These are phyloP conservation scores for Rhodosporidiobolus odoratus DNA, from an alignment of 768 basidiomycete genomes.

Conservation along the genomic window DNA sequence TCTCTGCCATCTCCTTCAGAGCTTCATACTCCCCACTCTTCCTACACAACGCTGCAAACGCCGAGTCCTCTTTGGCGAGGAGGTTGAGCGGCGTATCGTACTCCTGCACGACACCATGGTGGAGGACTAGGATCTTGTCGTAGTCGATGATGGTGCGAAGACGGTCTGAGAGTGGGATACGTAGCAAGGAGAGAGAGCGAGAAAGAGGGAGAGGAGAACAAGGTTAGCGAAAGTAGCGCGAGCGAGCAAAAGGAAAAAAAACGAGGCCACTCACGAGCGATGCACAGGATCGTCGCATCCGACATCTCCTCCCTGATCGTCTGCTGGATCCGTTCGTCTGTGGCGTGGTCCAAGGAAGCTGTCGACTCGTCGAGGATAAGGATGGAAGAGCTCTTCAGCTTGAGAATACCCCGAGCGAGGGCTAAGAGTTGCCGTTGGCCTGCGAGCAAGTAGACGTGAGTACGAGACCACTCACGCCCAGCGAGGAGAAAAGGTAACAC, in stretches of 20 bases:
- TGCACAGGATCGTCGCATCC: slow-evolving; percentile 70
- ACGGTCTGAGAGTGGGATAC: slow-evolving; percentile 13
- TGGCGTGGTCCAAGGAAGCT: slow-evolving; percentile 40
- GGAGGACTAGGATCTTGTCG: slow-evolving; percentile 51
- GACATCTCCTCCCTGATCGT: slow-evolving; percentile 69
- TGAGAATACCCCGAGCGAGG: slow-evolving; percentile 42
- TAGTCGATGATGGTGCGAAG: slow-evolving; percentile 47
- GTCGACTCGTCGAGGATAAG: slow-evolving; percentile 44
- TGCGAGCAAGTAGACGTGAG: neutral
- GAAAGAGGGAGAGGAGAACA: neutral
- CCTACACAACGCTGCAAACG: slow-evolving; percentile 50
- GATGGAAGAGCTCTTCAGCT: slow-evolving; percentile 39
- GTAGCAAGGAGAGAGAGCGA: neutral
- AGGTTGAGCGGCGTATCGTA: slow-evolving; percentile 64
- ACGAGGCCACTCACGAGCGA: slow-evolving; percentile 59
- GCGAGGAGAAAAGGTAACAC: neutral
- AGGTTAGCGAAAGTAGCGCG: neutral
- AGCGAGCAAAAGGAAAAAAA: slow-evolving; percentile 50
- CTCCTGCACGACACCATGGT: slow-evolving; percentile 66
- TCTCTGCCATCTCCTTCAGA: slow-evolving; percentile 34
- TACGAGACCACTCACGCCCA: neutral
- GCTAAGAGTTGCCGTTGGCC: slow-evolving; percentile 43
- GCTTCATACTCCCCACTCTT: slow-evolving; percentile 38
- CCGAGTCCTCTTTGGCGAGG: slow-evolving; percentile 55
- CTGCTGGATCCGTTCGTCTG: slow-evolving; percentile 55